Evolutionary conservation across 441 rosid species (phyloP).

Genomic region (Pelargonium fulgidum): DNA sequence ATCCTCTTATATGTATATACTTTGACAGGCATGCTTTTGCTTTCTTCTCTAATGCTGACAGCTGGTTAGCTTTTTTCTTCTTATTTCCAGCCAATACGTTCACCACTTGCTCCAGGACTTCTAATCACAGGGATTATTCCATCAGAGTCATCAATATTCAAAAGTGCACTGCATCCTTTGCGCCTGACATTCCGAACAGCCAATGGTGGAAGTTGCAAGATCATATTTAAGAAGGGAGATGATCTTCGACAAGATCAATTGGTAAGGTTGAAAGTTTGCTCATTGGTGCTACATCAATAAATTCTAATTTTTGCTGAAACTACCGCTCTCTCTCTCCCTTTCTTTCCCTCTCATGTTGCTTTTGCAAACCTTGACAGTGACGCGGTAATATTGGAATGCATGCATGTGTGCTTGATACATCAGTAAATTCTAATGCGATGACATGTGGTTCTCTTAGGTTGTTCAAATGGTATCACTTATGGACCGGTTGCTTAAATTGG

Average conservation of each 20-base stretch:
- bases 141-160: constrained; percentile 88
- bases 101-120: constrained; percentile 72
- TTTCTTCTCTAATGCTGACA: constrained; percentile 14
- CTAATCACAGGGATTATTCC: constrained; percentile 87
- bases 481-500: constrained; percentile 95
- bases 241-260: constrained; percentile 96
- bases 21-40: constrained; percentile 9
- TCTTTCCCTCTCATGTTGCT: not conserved
- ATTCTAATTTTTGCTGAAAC: constrained; percentile 4
- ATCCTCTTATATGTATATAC: not conserved
- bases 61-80: constrained; percentile 15
- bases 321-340: not conserved
- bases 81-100: constrained; percentile 72
- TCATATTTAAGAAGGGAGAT: constrained; percentile 97
- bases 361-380: not conserved
- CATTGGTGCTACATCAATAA: constrained; percentile 11
- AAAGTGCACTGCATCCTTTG: constrained; percentile 87
- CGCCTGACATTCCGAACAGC: constrained; percentile 78
- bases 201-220: constrained; percentile 68
- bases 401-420: constrained; percentile 1
- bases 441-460: constrained; percentile 48
- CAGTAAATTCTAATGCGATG: constrained; percentile 11
- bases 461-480: constrained; percentile 98
- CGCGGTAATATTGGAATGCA: not conserved
- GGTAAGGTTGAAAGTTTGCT: constrained; percentile 37